A percentile compares a stretch with the other conserved stretches of the same genome.
Evolutionary conservation across 2,329 filamentous ascomycete species (phyloP).

Genomic region (Bipolaris zeicola): DNA sequence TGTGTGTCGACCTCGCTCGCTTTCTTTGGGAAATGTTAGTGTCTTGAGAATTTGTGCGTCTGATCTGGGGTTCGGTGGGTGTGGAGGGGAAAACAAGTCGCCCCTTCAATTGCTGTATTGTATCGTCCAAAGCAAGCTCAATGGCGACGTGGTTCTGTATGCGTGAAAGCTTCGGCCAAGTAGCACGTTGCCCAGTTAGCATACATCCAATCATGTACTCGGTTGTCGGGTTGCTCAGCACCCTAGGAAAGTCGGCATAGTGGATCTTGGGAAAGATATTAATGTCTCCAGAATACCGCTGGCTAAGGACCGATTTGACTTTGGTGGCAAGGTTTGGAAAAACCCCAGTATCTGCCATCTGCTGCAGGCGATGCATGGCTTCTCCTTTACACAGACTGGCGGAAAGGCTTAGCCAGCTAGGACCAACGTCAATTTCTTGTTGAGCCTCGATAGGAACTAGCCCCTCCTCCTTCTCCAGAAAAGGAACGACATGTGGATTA

Average conservation of each 20-base stretch:
- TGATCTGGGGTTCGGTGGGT: constrained; percentile 54
- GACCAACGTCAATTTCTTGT: constrained; percentile 48
- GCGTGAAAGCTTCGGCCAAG: constrained; percentile 87
- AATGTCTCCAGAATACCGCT: constrained; percentile 93
- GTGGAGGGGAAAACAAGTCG: constrained; percentile 72
- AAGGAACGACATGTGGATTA: constrained; percentile 90
- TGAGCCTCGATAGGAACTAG: constrained; percentile 47
- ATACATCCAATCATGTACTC: constrained; percentile 86
- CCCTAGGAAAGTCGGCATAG: constrained; percentile 72
- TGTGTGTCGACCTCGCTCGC: constrained; percentile 27
- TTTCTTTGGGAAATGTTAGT: constrained; percentile 19
- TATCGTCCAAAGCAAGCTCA: constrained; percentile 80
- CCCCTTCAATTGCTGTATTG: constrained; percentile 71
- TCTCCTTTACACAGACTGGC: constrained; percentile 79
- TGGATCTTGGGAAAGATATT: constrained; percentile 85
- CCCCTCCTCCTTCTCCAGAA: constrained; percentile 76
- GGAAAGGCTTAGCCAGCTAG: constrained; percentile 68
- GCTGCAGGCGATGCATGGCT: constrained; percentile 77
- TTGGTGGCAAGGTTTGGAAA: constrained; percentile 82
- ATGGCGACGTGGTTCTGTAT: constrained; percentile 88
- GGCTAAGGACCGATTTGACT: constrained; percentile 78
- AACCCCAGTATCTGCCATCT: constrained; percentile 78
- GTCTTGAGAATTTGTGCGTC: constrained; percentile 36
- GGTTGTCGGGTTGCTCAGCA: constrained; percentile 81
- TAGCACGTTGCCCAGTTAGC: constrained; percentile 79